Conservation (phyloP, 306 rosid genomes). For the Quercus wislizeni region DNA sequence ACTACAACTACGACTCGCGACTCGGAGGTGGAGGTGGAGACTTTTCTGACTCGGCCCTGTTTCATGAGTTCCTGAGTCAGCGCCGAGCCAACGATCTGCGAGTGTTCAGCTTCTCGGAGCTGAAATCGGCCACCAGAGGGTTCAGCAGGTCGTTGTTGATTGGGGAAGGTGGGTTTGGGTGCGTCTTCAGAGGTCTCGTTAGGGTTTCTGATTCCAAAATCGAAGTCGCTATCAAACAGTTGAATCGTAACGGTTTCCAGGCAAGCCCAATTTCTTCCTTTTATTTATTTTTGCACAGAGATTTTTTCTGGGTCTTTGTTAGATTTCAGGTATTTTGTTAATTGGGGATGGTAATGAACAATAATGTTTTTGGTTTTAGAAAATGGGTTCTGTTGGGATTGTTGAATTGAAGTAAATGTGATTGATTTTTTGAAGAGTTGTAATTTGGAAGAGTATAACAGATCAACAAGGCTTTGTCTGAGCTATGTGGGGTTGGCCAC, state of each 20-base stretch:
- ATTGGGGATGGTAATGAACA: neutral
- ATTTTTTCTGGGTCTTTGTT: neutral
- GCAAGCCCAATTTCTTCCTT: constrained; percentile 37
- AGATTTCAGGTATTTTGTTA: neutral
- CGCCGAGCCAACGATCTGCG: constrained; percentile 76
- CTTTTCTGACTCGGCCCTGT: constrained; percentile 53
- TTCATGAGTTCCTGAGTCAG: constrained; percentile 52
- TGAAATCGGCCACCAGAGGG: constrained; percentile 74
- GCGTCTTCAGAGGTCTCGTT: constrained; percentile 65
- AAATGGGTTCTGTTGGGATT: no score
- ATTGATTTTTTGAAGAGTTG: no score
- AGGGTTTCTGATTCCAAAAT: constrained; percentile 26
- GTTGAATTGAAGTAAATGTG: no score
- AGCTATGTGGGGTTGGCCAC: neutral
- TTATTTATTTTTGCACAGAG: neutral
- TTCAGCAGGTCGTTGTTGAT: constrained; percentile 67
- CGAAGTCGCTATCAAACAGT: constrained; percentile 86
- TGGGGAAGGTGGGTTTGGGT: constrained; percentile 97
- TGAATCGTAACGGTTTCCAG: constrained; percentile 92
- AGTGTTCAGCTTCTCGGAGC: constrained; percentile 66
- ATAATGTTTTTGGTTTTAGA: neutral
- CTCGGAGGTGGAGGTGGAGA: constrained; percentile 21
- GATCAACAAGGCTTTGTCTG: neutral
- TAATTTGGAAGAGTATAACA: neutral
- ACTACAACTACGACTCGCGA: no score